Evolutionary conservation across 257 asterid species (phyloP), one percentile per base, ranked within the genome.

Genomic region (Forsythia viridissima): DNA sequence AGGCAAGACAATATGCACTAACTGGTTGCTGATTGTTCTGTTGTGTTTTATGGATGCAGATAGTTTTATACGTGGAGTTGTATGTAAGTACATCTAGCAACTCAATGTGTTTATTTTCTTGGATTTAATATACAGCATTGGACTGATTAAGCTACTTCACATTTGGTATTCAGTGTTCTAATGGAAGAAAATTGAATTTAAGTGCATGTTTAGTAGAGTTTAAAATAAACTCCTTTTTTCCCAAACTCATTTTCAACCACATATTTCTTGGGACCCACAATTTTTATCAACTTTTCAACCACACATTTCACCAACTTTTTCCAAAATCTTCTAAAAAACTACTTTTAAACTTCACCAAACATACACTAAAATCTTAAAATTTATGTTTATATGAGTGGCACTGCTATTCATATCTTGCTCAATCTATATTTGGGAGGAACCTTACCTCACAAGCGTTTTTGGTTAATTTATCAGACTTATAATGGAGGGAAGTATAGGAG

Each of bases 11-110:
- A 55, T 34, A 18, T n/a, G 44, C 42, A 16, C 20, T 70, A 74
- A 63, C 6, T 0, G 15, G 3, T 79, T 79, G 40, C 78, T 75
- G 80, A 80, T 9, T 51, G 40, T 30, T 77, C 80, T 79, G 61
- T 74, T 70, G 59, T 72, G 46, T 10, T 79, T 85, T 79, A 48
- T 82, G 78, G 76, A 36, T 85, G 97, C 98, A 96, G 99, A 90
- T 96, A 51, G 74, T 90, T 73, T 86, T 96, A 71, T 96, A 94
- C 74, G 88, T 89, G 86, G 99, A 96, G 80, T 88, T 96, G 86
- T 96, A 96, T 66, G 99, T 96, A 89, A 94, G 99, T 91, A 71
- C 81, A 70, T 76, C 71, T 68, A 21, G 38, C 73, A 38, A 63
- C 72, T 41, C 77, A 24, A 70, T 71, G 61, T 3, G n/a, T 57